These are phyloP conservation scores for Pleurotus ostreatus DNA, from an alignment of 768 basidiomycete genomes.

Conservation along the genomic window DNA sequence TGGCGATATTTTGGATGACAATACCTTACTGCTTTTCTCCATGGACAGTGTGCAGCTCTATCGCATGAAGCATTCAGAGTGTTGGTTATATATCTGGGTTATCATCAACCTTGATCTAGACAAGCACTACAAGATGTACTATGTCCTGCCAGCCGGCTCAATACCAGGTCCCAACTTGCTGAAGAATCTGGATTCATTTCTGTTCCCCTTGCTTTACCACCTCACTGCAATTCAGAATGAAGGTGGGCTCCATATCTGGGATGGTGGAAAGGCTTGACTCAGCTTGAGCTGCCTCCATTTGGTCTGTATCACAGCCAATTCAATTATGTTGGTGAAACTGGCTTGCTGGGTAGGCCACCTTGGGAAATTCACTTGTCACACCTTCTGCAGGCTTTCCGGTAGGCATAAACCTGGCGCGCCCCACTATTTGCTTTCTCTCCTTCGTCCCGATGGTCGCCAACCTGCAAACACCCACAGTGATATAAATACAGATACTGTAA, in stretches of 20 bases:
- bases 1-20: slow-evolving; percentile 20
- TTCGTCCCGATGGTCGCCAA: no score
- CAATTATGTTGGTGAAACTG: no score
- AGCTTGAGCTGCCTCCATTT: no score
- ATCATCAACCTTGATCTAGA: slow-evolving; percentile 24
- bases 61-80: slow-evolving; percentile 10
- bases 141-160: slow-evolving; percentile 19
- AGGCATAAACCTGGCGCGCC: no score
- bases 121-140: slow-evolving; percentile 18
- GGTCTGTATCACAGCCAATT: no score
- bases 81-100: slow-evolving; percentile 37
- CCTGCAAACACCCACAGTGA: no score
- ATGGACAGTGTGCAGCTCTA: slow-evolving; percentile 42
- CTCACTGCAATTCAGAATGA: slow-evolving; percentile 25
- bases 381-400: no score
- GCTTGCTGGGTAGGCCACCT: no score
- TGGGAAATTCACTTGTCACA: no score
- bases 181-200: slow-evolving; percentile 27
- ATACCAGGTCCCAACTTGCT: slow-evolving; percentile 28
- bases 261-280: slow-evolving; percentile 7
- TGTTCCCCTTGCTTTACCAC: slow-evolving; percentile 30
- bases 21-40: slow-evolving; percentile 30
- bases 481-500: no score
- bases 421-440: no score
- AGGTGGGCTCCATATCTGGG: slow-evolving; percentile 26